Percentiles rank a stretch among this genome's conserved stretches.
Evolutionary conservation across 176 grass and related monocot genomes (phyloP).

Genomic region (Poa annua): DNA sequence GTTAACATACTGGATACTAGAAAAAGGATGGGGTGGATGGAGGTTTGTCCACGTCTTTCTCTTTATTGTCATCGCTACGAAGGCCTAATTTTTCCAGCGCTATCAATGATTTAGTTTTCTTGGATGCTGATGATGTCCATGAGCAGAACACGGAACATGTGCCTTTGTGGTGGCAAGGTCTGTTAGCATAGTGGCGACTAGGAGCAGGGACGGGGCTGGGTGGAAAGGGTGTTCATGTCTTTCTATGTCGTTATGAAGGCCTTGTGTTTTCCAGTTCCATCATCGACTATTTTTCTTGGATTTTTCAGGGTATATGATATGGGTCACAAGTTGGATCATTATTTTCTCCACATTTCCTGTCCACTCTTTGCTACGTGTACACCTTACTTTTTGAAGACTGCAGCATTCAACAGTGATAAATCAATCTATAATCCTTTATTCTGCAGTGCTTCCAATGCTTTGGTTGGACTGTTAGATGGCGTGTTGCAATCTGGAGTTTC

Average conservation of each 20-base stretch:
- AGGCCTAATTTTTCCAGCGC: neutral
- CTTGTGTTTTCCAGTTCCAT: neutral
- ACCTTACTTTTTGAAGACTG: slow-evolving; percentile 39
- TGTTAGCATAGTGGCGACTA: neutral
- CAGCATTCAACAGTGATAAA: slow-evolving; percentile 7
- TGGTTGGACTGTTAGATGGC: slow-evolving; percentile 68
- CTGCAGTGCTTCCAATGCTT: slow-evolving; percentile 65
- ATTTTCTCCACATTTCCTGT: slow-evolving; percentile 17
- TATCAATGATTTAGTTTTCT: slow-evolving; percentile 3
- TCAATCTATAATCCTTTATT: slow-evolving; percentile 10
- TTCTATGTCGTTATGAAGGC: neutral
- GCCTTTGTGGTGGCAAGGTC: neutral
- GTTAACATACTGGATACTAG: neutral
- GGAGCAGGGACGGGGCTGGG: neutral
- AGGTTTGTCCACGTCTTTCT: slow-evolving; percentile 4
- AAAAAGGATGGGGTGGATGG: slow-evolving; percentile 1
- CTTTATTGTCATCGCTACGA: neutral
- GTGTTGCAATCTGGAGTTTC: slow-evolving; percentile 76
- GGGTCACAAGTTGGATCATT: slow-evolving; percentile 26
- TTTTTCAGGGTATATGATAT: slow-evolving; percentile 14
- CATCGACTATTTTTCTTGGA: slow-evolving; percentile 26
- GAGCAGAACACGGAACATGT: slow-evolving; percentile 1
- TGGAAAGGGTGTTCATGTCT: neutral
- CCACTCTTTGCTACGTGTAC: neutral
- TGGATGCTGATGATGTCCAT: slow-evolving; percentile 22